Evolutionary conservation across 805 yeast species (phyloP), one percentile per base, ranked within the genome.

Genomic region (Hanseniaspora singularis): DNA sequence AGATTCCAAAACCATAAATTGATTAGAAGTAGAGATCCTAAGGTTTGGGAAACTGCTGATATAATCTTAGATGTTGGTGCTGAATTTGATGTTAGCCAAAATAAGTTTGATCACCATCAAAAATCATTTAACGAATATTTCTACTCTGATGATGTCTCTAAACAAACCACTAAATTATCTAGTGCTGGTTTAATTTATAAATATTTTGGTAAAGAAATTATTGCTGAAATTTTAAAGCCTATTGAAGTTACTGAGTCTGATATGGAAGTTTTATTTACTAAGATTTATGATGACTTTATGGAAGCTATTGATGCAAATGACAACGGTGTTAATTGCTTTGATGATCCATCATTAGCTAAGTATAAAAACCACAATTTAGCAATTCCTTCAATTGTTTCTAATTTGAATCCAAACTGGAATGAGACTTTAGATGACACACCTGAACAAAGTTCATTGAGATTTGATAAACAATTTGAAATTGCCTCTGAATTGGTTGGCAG

Each of bases 281-380:
- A 82, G 61, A 69, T 89, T n/a, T 92, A 92, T 67, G 73, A 74
- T 49, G 89, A 81, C 52, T 86, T 92, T 57, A 69, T 92, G 50
- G 97, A 92, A 64, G 79, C 95, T 9, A 71, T 92, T 28, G 98
- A 88, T 64, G 98, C 96, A 49, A 85, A 88, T 59, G 98, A 92
- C 63, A 92, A 92, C 58, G 98, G 98, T 57, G 75, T 89, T 52
- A 72, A 73, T 59, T 79, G 82, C 55, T 84, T 77, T 57, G 57
- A 52, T 20, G 38, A 37, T 8, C 54, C 71, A 23, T 67, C 71
- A 28, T 67, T 69, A 52, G 79, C 84, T 39, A 72, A 69, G 51
- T 92, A 85, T 68, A 73, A 73, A 53, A 87, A 81, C 57, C 73
- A 73, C 54, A 76, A 78, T 54, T 79, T 86, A 62, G 72, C 85